Percentiles rank a stretch among this genome's conserved stretches.
phyloP scores from a whole-genome alignment of 331 rosid genomes.

The Spiraea crenata region DNA sequence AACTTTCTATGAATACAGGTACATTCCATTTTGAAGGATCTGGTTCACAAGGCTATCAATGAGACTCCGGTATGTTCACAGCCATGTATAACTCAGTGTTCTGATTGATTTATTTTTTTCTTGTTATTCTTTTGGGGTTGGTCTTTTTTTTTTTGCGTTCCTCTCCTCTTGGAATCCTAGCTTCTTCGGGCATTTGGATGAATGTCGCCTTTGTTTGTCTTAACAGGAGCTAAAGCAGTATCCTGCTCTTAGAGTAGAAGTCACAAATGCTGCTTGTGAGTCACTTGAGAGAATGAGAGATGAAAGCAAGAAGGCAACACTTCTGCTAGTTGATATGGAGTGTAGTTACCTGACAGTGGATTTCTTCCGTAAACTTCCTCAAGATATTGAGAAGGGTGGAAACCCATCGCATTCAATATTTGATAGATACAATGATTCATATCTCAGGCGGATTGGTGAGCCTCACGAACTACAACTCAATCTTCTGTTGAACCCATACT shows the following conservation, averaged over 20 bases:
- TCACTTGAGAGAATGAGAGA: slow-evolving; percentile 85
- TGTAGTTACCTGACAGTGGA: slow-evolving; percentile 86
- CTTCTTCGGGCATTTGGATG: slow-evolving; percentile 9
- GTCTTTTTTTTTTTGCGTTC: neutral
- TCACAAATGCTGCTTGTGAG: slow-evolving; percentile 75
- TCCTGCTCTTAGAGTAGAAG: slow-evolving; percentile 90
- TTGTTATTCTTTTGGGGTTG: neutral
- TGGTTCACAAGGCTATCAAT: slow-evolving; percentile 72
- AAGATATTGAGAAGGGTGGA: slow-evolving; percentile 95
- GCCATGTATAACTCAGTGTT: slow-evolving; percentile 16
- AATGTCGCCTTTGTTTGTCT: slow-evolving; percentile 4
- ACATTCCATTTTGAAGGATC: slow-evolving; percentile 67
- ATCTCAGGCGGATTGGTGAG: slow-evolving; percentile 85
- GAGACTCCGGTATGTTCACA: slow-evolving; percentile 68
- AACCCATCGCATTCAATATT: slow-evolving; percentile 90
- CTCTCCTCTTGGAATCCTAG: neutral
- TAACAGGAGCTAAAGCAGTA: slow-evolving; percentile 82
- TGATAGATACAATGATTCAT: slow-evolving; percentile 87
- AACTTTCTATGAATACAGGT: slow-evolving; percentile 47
- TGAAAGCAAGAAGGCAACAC: slow-evolving; percentile 82
- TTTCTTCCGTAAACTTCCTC: slow-evolving; percentile 93
- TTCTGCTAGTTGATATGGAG: slow-evolving; percentile 89
- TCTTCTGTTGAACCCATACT: neutral
- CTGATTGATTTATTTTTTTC: neutral
- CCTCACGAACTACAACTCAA: slow-evolving; percentile 5